Evolutionary conservation across 805 yeast genomes (phyloP), one percentile per base, ranked within the genome.

Genomic region (Huiozyma sinensis): DNA sequence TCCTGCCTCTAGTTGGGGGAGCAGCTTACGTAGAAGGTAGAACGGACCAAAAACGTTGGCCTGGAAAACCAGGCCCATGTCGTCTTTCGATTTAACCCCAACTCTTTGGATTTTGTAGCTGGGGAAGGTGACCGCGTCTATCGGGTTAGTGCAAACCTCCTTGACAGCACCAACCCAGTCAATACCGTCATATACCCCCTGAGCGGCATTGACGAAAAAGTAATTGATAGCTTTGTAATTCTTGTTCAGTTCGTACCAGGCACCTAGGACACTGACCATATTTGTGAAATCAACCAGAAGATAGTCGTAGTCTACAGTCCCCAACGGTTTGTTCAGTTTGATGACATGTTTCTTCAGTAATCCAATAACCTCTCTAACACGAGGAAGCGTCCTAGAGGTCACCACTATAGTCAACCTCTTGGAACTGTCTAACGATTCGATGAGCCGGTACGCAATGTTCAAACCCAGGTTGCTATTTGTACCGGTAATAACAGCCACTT

Each of bases 21-120:
- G 61, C 17, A 90, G 64, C 49, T 75, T 79, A 52, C 83, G 84
- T 43, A 89, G 71, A 43, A 92, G 66, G 61, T 80, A 92, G 66
- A 84, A 89, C 2, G 97, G 97, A 0, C 95, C 95, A 65, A 92
- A 86, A n/a, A 90, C 95, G 58, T 92, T 92, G 5, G 92, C 94
- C 64, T 92, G 95, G 67, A 90, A 92, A 4, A 88, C 87, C 30
- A 83, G 66, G 1, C 97, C 97, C 69, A 90, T 53, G 0, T 77
- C 88, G 63, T 92, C 98, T 13, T 56, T 60, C 1, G 95, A 77
- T 55, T 74, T 77, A 28, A 81, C 79, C 4, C 97, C 96, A 12
- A 76, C 71, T 45, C 74, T 71, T 68, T 92, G 97, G 34, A 83
- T 72, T 63, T 90, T 88, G 65, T 84, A 89, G 1, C 79, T 77